Evolutionary conservation across 2,329 filamentous ascomycete genomes (phyloP).

Genomic region (Ilyonectria sp.): DNA sequence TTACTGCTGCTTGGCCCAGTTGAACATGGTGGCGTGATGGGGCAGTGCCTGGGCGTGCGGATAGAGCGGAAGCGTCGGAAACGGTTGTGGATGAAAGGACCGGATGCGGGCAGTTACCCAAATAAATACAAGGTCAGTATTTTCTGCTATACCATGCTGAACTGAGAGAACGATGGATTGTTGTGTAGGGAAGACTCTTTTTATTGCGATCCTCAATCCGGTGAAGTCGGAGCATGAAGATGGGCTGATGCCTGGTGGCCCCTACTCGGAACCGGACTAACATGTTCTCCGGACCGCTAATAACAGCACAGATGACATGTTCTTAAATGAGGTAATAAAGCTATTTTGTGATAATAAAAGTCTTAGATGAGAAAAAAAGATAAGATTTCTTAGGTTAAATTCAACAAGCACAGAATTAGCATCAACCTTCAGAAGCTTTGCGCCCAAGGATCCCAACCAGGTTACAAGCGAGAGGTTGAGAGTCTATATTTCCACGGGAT

Average conservation of each 20-base stretch:
- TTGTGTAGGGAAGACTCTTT: not conserved
- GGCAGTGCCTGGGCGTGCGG: not conserved
- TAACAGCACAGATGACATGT: too few relatives aligned
- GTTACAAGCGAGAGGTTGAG: too few relatives aligned
- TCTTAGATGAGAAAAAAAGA: too few relatives aligned
- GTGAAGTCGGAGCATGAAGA: not conserved
- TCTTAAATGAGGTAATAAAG: too few relatives aligned
- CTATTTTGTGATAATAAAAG: too few relatives aligned
- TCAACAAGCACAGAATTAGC: too few relatives aligned
- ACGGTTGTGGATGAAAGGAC: not conserved
- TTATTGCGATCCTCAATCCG: not conserved
- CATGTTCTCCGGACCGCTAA: not conserved
- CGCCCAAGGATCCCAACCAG: too few relatives aligned
- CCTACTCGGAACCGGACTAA: not conserved
- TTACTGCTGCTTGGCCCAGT: constrained; percentile 94
- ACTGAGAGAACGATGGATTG: not conserved
- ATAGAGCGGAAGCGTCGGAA: not conserved
- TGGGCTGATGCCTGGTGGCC: not conserved
- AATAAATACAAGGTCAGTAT: not conserved
- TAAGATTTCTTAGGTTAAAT: too few relatives aligned
- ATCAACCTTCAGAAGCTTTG: too few relatives aligned
- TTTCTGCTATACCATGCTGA: not conserved
- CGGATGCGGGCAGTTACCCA: not conserved
- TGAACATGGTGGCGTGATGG: constrained; percentile 77
- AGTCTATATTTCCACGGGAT: too few relatives aligned